Conservation (phyloP, 2,329 filamentous ascomycete genomes). For the Colletotrichum sp. region DNA sequence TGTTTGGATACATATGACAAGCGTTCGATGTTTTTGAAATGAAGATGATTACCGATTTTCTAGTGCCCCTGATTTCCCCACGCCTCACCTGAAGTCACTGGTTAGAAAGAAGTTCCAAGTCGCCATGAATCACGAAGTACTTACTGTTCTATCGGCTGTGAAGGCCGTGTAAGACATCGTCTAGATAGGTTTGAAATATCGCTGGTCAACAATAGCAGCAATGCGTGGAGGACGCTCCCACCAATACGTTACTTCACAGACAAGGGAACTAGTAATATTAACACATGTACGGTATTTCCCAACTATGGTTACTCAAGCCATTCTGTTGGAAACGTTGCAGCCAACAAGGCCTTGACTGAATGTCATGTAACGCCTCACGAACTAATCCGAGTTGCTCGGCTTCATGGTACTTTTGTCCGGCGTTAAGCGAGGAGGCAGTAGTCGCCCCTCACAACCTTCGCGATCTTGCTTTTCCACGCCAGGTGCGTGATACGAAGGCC, state of each 20-base stretch:
- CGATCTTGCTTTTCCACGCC: no score
- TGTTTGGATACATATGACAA: not conserved
- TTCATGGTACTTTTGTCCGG: not conserved
- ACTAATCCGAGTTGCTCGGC: not conserved
- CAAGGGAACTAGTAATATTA: no score
- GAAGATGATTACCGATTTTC: no score
- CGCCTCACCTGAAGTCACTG: accelerated
- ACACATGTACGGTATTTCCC: no score
- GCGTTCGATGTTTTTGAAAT: not conserved
- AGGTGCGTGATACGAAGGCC: no score
- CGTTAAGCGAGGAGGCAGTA: not conserved
- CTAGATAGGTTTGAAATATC: not conserved
- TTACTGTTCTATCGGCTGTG: not conserved
- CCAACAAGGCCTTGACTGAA: no score
- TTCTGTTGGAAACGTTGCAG: no score
- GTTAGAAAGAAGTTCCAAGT: not conserved
- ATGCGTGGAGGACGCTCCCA: not conserved
- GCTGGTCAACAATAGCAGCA: not conserved
- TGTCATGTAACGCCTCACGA: not conserved
- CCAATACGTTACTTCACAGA: accelerated
- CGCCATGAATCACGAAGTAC: no score
- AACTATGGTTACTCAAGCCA: no score
- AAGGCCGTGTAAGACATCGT: not conserved
- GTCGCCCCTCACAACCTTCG: not conserved
- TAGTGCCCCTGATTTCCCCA: no score